Evolutionary conservation across 768 basidiomycete species (phyloP).

Genomic region (Infundibulicybe gibba): DNA sequence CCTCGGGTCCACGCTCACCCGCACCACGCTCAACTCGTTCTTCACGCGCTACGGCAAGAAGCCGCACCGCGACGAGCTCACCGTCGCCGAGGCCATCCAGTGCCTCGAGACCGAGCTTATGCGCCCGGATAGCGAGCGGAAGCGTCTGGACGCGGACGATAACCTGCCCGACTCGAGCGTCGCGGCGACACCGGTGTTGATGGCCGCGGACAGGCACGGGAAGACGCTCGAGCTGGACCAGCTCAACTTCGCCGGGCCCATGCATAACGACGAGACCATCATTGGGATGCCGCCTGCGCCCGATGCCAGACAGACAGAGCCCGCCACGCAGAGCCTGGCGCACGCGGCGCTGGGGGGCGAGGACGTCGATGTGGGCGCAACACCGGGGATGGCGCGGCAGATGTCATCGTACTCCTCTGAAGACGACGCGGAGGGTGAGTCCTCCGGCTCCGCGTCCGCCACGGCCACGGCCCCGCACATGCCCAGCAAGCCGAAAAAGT

Average conservation of each 20-base stretch:
- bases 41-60: slow-evolving; percentile 69
- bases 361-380: slow-evolving; percentile 5
- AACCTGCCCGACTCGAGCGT: slow-evolving; percentile 39
- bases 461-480: background rate
- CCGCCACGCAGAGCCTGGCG: no score
- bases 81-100: slow-evolving; percentile 73
- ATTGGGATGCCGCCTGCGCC: no score
- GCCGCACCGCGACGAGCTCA: slow-evolving; percentile 66
- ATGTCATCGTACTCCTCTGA: slow-evolving; percentile 44
- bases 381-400: slow-evolving; percentile 18
- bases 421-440: slow-evolving; percentile 32
- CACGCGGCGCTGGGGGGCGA: no score
- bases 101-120: slow-evolving; percentile 85
- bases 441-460: slow-evolving; percentile 15
- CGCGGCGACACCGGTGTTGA: slow-evolving; percentile 49
- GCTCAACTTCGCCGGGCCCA: slow-evolving; percentile 63
- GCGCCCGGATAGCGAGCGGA: slow-evolving; percentile 69
- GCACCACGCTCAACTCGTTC: slow-evolving; percentile 76
- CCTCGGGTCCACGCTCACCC: slow-evolving; percentile 87
- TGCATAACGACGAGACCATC: no score
- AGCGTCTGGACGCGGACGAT: slow-evolving; percentile 47
- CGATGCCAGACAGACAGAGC: no score
- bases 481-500: slow-evolving; percentile 10
- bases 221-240: slow-evolving; percentile 46
- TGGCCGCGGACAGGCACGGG: slow-evolving; percentile 33